These are phyloP conservation scores for Phytophthora crassamura DNA, from an alignment of 352 stramenopile species.

Conservation along the genomic window DNA sequence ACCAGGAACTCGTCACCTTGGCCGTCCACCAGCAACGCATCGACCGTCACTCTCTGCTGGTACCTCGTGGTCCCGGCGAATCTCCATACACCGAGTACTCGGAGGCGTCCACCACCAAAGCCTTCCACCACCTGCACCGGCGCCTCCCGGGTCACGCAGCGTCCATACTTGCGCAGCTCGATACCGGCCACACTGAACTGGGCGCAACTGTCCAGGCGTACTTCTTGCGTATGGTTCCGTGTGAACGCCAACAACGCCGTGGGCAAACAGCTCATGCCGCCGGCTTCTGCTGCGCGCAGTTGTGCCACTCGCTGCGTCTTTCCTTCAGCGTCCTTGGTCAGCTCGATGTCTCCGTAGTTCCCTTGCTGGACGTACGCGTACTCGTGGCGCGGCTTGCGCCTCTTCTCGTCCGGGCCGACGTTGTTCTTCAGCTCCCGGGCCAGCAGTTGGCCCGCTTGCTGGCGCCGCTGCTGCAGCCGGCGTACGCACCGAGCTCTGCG, in stretches of 20 bases:
- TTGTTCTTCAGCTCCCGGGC: no score
- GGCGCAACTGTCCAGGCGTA: not conserved
- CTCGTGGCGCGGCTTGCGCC: not conserved
- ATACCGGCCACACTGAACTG: not conserved
- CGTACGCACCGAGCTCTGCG: not conserved
- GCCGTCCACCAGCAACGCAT: conserved; percentile 9
- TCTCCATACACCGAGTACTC: conserved; percentile 4
- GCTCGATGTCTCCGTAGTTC: conserved; percentile 10
- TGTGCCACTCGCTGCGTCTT: not conserved
- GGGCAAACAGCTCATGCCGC: not conserved
- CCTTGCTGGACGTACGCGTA: conserved; percentile 11
- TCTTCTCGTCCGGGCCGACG: no score
- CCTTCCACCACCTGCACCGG: conserved; percentile 16
- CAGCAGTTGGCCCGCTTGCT: not conserved
- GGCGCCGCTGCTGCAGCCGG: not conserved
- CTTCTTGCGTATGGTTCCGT: not conserved
- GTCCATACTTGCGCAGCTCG: conserved; percentile 1
- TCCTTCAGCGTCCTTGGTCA: not conserved
- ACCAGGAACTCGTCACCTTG: conserved; percentile 10
- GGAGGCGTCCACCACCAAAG: conserved; percentile 1
- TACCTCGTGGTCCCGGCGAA: not conserved
- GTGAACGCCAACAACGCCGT: conserved; percentile 1
- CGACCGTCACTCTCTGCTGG: not conserved
- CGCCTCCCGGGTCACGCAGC: not conserved
- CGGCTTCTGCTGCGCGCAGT: not conserved